Conservation (phyloP, 305 asterid genomes). For the Solanum hybrid region DNA sequence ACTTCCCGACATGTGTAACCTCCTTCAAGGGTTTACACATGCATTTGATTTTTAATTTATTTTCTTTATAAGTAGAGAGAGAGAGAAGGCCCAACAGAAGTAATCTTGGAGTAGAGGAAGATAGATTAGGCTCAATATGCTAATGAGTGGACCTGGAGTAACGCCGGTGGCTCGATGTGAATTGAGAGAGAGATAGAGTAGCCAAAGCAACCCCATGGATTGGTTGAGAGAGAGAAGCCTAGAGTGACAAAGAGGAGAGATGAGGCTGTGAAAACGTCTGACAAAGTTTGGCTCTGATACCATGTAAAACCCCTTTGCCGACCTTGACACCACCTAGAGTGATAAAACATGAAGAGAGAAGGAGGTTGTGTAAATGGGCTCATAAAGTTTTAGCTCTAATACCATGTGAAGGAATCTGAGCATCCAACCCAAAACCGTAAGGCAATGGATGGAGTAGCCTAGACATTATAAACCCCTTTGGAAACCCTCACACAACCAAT, state of each 20-base stretch:
- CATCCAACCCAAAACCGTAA: not conserved
- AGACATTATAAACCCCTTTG: not conserved
- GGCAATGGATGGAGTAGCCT: not conserved
- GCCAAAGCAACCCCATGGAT: not conserved
- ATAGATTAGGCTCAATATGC: not conserved
- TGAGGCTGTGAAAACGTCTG: not conserved
- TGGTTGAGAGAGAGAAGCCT: not conserved
- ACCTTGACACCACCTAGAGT: not conserved
- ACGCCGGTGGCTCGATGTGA: not conserved
- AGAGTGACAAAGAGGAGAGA: not conserved
- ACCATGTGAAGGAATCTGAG: not conserved
- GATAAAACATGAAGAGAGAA: not conserved
- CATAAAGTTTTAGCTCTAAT: not conserved
- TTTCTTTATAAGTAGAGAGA: not conserved
- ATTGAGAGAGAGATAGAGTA: not conserved
- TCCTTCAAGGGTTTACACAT: not conserved
- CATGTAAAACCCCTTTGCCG: not conserved
- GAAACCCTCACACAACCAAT: not conserved
- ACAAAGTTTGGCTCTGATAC: not conserved
- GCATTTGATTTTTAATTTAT: not conserved
- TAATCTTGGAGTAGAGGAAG: not conserved
- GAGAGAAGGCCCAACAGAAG: not conserved
- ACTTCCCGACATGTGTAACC: not conserved
- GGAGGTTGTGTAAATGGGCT: not conserved
- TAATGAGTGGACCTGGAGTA: not conserved